phyloP scores from a whole-genome alignment of 257 asterid species.

The Ligustrum vulgare region DNA sequence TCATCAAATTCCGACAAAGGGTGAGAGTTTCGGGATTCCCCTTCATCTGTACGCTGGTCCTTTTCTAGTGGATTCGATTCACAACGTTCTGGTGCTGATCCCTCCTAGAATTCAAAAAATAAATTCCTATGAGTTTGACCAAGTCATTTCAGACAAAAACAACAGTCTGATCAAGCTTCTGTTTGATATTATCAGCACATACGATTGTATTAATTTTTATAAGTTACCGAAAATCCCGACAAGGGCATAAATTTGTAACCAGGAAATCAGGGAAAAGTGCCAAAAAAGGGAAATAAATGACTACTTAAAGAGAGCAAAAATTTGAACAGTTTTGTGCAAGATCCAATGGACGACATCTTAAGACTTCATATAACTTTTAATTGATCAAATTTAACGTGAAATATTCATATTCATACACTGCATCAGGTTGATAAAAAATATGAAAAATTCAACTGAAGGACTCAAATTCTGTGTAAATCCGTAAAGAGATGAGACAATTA shows the following conservation, averaged over 20 bases:
- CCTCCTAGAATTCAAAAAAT: constrained; percentile 40
- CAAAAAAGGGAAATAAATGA: too few relatives aligned
- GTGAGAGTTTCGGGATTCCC: constrained; percentile 34
- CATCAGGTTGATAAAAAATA: neutral
- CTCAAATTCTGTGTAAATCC: neutral
- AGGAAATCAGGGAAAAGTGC: too few relatives aligned
- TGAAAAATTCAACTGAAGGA: neutral
- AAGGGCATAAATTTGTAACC: too few relatives aligned
- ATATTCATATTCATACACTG: neutral
- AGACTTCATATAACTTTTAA: neutral
- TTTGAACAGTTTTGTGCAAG: too few relatives aligned
- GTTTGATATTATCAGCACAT: too few relatives aligned
- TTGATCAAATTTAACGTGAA: neutral
- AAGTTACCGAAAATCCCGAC: too few relatives aligned
- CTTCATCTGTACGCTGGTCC: constrained; percentile 27
- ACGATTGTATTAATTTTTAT: too few relatives aligned
- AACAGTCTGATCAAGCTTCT: too few relatives aligned
- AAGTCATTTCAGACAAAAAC: too few relatives aligned
- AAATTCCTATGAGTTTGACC: neutral
- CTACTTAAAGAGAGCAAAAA: too few relatives aligned
- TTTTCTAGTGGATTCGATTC: constrained; percentile 32
- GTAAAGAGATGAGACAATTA: neutral
- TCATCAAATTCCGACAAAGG: constrained; percentile 28
- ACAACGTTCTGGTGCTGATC: constrained; percentile 26
- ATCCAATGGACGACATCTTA: constrained; percentile 7